Conservation (phyloP, 2,329 filamentous ascomycete species). For the Colletotrichum sansevieriae region DNA sequence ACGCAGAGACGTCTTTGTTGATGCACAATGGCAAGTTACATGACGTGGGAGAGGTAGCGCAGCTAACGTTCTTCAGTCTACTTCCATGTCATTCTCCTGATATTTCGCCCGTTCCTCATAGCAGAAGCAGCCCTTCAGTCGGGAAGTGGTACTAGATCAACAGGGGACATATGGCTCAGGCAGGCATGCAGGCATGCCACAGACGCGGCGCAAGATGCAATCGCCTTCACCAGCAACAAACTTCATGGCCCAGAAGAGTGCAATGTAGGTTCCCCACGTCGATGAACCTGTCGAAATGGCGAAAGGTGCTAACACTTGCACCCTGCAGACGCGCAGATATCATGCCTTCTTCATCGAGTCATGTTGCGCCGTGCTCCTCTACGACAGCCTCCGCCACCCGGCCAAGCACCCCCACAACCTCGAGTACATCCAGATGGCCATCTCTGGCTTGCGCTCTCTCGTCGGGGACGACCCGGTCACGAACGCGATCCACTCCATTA, state of each 20-base stretch:
- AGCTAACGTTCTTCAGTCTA: constrained; percentile 10
- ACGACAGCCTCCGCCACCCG: constrained; percentile 47
- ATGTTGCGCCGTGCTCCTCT: constrained; percentile 47
- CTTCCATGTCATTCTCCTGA: constrained; percentile 27
- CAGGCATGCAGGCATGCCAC: constrained; percentile 48
- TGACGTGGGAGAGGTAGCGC: neutral
- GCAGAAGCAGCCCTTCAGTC: constrained; percentile 36
- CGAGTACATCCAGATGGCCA: constrained; percentile 36
- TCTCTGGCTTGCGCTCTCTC: constrained; percentile 20
- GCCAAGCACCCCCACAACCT: constrained; percentile 46
- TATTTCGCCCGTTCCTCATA: constrained; percentile 35
- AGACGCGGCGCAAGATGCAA: constrained; percentile 48
- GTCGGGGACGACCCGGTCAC: constrained; percentile 48
- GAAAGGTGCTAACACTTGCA: neutral
- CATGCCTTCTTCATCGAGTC: constrained; percentile 49
- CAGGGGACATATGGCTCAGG: constrained; percentile 48
- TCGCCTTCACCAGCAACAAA: constrained; percentile 42
- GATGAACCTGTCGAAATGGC: neutral
- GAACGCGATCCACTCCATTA: constrained; percentile 45
- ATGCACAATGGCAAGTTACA: constrained; percentile 22
- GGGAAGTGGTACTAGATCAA: constrained; percentile 29
- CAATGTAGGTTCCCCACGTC: neutral
- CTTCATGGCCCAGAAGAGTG: constrained; percentile 28
- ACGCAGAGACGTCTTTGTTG: constrained; percentile 30
- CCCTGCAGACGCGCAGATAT: constrained; percentile 38